Conservation (phyloP, 106 monocot species). For the Dendrobium officinale region DNA sequence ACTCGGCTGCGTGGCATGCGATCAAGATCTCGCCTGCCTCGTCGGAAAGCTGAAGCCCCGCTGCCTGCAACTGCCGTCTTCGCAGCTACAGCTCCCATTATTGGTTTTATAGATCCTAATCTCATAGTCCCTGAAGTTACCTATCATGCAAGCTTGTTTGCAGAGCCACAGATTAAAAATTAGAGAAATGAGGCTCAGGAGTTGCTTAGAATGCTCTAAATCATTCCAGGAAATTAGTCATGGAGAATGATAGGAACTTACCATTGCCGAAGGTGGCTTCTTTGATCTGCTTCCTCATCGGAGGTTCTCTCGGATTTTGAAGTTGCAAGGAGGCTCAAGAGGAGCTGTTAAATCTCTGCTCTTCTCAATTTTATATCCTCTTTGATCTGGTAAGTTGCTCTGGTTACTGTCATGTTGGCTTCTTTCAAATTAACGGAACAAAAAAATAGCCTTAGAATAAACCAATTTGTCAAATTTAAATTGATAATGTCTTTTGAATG, state of each 20-base stretch:
- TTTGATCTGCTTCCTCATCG: not conserved
- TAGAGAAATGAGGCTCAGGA: constrained; percentile 28
- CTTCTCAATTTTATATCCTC: not conserved
- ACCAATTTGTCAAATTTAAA: not conserved
- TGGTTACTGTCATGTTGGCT: not conserved
- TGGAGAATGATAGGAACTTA: too few species aligned
- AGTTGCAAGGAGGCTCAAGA: not conserved
- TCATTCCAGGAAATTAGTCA: too few species aligned
- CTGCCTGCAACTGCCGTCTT: not conserved
- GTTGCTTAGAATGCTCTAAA: constrained; percentile 25
- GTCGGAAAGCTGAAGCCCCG: not conserved
- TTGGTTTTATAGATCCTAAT: too few species aligned
- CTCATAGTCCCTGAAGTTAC: constrained; percentile 12
- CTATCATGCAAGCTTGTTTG: constrained; percentile 13
- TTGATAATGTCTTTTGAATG: not conserved
- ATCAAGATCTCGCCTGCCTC: constrained; percentile 18
- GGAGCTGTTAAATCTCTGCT: not conserved
- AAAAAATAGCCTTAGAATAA: not conserved
- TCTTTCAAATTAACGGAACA: not conserved
- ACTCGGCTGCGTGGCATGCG: constrained; percentile 1
- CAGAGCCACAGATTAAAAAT: too few species aligned
- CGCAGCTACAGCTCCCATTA: not conserved
- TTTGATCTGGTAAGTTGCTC: not conserved
- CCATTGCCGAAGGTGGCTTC: too few species aligned
- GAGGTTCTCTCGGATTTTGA: not conserved